Evolutionary conservation across 129 eudicot genomes (phyloP).

Genomic region (Cynara cardunculus): DNA sequence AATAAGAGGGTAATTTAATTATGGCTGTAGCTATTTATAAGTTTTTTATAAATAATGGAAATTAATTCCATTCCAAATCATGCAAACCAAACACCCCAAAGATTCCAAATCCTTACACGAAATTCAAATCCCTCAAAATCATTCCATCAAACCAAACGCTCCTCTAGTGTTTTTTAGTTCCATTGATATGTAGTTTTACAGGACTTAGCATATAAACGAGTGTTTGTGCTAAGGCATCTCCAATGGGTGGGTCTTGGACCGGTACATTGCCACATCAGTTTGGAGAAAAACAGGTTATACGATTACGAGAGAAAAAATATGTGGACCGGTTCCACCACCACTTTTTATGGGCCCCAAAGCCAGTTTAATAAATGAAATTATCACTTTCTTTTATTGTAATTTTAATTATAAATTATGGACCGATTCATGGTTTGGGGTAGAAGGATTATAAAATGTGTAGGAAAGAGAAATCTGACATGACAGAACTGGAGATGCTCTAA

Average conservation of each 20-base stretch:
- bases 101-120: too few species aligned
- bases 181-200: background rate
- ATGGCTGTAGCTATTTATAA: too few species aligned
- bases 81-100: too few species aligned
- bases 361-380: background rate
- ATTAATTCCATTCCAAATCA: too few species aligned
- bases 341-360: background rate
- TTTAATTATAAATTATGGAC: background rate
- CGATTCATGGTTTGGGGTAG: background rate
- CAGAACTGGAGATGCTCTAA: background rate
- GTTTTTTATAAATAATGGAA: too few species aligned
- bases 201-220: too few species aligned
- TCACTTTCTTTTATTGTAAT: background rate
- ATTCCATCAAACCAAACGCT: too few species aligned
- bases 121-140: too few species aligned
- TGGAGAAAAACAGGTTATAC: background rate
- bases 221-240: too few species aligned
- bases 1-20: too few species aligned
- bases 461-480: background rate
- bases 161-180: background rate
- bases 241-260: background rate
- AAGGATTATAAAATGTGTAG: background rate
- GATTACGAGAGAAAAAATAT: background rate
- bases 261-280: background rate
- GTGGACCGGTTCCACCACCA: background rate